These are phyloP conservation scores for Forsythia suspensa DNA, from an alignment of 257 asterid species.

Conservation along the genomic window DNA sequence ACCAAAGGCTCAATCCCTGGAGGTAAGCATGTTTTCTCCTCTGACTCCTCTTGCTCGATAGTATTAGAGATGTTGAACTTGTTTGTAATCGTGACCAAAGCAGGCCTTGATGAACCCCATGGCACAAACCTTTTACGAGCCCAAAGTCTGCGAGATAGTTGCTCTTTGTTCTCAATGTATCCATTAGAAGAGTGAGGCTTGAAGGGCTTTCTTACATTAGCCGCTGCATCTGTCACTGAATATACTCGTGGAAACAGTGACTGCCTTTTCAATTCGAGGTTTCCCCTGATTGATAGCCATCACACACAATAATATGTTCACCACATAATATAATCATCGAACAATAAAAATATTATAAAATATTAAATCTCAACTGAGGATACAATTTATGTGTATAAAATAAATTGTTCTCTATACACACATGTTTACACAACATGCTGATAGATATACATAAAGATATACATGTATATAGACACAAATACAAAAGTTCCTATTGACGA, in stretches of 20 bases:
- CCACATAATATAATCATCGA: background rate
- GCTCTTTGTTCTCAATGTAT: conserved; percentile 62
- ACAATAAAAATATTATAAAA: background rate
- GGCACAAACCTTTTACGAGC: conserved; percentile 97
- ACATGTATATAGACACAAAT: background rate
- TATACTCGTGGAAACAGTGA: conserved; percentile 86
- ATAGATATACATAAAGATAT: background rate
- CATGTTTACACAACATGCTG: background rate
- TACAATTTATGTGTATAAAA: background rate
- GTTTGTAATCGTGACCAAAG: conserved; percentile 63
- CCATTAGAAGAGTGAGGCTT: conserved; percentile 86
- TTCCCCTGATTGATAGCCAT: conserved; percentile 64
- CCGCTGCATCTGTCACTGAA: conserved; percentile 66
- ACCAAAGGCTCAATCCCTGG: conserved; percentile 86
- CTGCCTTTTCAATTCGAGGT: conserved; percentile 74
- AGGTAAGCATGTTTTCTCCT: conserved; percentile 61
- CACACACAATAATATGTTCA: background rate
- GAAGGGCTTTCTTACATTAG: conserved; percentile 75
- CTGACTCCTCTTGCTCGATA: conserved; percentile 43
- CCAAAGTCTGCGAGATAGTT: conserved; percentile 69
- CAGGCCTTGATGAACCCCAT: conserved; percentile 89
- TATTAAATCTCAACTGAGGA: background rate
- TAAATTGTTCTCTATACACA: background rate
- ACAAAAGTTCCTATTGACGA: background rate
- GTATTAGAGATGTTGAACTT: conserved; percentile 37